A percentile compares a stretch with the other conserved stretches of the same genome.
phyloP scores from a whole-genome alignment of 2,329 filamentous ascomycete species.

The Penicillium freii region DNA sequence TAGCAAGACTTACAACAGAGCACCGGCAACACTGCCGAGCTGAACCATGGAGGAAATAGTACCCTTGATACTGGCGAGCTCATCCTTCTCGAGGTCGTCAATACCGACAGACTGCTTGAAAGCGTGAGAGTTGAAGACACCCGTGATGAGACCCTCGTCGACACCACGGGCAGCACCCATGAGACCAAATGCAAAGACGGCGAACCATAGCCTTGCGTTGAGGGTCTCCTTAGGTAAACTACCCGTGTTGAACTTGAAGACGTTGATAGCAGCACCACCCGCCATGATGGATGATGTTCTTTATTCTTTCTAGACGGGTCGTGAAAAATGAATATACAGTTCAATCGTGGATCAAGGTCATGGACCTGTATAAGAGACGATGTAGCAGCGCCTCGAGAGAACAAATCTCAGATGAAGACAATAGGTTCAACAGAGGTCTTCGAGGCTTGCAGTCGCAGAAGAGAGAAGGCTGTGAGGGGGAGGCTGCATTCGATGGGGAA shows the following conservation, averaged over 20 bases:
- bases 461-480: neutral
- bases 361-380: neutral
- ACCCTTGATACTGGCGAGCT: constrained; percentile 59
- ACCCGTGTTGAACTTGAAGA: constrained; percentile 53
- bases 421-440: neutral
- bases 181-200: constrained; percentile 66
- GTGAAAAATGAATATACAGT: neutral
- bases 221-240: constrained; percentile 65
- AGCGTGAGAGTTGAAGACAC: constrained; percentile 60
- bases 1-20: constrained; percentile 28
- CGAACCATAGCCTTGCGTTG: constrained; percentile 73
- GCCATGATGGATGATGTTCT: constrained; percentile 6
- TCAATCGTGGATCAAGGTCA: constrained; percentile 7
- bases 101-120: constrained; percentile 54
- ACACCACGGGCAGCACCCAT: constrained; percentile 70
- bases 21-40: constrained; percentile 67
- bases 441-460: neutral
- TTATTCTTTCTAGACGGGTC: neutral
- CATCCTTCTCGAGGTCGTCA: constrained; percentile 2
- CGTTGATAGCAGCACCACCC: constrained; percentile 38
- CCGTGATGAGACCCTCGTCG: constrained; percentile 71
- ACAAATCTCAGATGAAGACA: too few species aligned
- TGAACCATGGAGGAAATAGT: constrained; percentile 77
- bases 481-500: too few species aligned
- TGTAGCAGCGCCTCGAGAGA: neutral